Base-by-base conservation (phyloP, 805 yeast genomes). In the Barnettozyma salicaria region DNA sequence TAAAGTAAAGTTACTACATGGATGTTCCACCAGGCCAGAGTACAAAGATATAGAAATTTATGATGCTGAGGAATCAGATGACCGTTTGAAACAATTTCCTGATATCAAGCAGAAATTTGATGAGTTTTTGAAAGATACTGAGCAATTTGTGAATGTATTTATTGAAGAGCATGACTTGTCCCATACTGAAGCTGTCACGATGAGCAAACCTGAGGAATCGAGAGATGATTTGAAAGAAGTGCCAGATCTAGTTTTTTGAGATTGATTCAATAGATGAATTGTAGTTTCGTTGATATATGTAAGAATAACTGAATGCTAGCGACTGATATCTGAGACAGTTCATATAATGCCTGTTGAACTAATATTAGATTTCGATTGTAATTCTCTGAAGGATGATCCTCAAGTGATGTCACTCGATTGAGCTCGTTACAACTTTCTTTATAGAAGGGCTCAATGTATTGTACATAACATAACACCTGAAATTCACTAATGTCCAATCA, bases 101-200 rank as follows among this genome's bases (percentile, higher is more conserved):
- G 30, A 13, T 14, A 32, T 32, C 13, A 8, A 18, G 7, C 25
- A 32, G 10, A 30, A 22, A 18, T 26, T 39, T 25, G 38, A 39
- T 5, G 25, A 30, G 4, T 32, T 39, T n/a, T 30, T 33, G 27
- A 26, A 26, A 23, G 32, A 39, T 13, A 34, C 37, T 11, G 38
- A 39, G 16, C 12, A 5, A 14, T 33, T 30, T 10, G 26, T 39
- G 25, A 27, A 21, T 12, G 23, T 10, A 7, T 19, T 28, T 20
- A 13, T 24, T 18, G 24, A 25, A 7, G 30, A 26, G 7, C 16
- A 26, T 8, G 14, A n/a, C 14, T 18, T 23, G 19, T 6, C 19
- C 20, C 13, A 16, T 6, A 12, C 9, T 22, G 25, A 22, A 12
- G 12, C 25, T 12, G 12, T 22, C 25, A 22, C 12, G 12, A 12